Conservation (phyloP, 192 early-diverging fungal species). For the Coemansia sp. region DNA sequence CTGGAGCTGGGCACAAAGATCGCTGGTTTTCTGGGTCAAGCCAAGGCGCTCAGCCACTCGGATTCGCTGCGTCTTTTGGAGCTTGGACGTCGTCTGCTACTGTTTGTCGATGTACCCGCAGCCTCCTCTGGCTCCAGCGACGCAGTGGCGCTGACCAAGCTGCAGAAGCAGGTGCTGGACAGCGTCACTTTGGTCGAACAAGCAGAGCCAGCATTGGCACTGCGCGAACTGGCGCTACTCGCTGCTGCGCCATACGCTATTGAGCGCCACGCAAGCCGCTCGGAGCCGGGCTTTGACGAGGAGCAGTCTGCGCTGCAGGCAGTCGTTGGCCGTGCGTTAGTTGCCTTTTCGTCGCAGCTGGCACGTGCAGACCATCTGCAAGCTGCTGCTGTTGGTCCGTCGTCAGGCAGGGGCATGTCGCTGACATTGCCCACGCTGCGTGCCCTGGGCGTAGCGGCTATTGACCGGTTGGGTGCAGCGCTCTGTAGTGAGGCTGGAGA, state of each 20-base stretch:
- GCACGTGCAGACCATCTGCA: neutral
- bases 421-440: constrained; percentile 13
- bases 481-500: constrained; percentile 1
- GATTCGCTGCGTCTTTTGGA: constrained; percentile 24
- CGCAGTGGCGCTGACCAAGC: constrained; percentile 60
- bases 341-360: constrained; percentile 16
- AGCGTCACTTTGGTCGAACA: constrained; percentile 33
- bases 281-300: neutral
- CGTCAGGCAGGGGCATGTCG: constrained; percentile 1
- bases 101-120: constrained; percentile 29
- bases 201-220: constrained; percentile 6
- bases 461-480: constrained; percentile 13
- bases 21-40: neutral
- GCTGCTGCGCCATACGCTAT: constrained; percentile 31
- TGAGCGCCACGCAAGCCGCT: neutral
- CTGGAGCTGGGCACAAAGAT: constrained; percentile 21
- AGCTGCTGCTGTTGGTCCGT: neutral
- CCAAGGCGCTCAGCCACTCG: constrained; percentile 6
- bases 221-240: constrained; percentile 34
- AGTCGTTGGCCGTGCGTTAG: neutral
- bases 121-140: constrained; percentile 28
- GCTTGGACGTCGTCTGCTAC: constrained; percentile 14
- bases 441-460: constrained; percentile 29
- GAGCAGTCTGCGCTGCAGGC: constrained; percentile 1
- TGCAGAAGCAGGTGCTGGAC: constrained; percentile 72